Percentiles rank a stretch among this genome's conserved stretches.
Conservation (phyloP, 352 stramenopile species). For the Pythium angustatum region DNA sequence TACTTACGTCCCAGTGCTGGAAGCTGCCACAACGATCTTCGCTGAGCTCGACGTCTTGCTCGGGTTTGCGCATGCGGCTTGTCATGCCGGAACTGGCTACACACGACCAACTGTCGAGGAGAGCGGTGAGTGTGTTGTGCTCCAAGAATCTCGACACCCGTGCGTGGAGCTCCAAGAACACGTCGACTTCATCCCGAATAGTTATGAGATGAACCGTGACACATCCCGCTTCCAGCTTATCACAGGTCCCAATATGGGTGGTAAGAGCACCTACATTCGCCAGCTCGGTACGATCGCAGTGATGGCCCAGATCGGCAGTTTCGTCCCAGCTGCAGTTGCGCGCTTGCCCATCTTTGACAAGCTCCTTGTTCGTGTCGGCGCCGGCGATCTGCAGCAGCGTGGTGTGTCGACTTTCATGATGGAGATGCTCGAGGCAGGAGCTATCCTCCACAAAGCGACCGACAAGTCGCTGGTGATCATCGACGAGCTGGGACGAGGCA, state of each 20-base stretch:
- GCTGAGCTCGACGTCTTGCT: constrained; percentile 95
- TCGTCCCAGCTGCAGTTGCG: constrained; percentile 93
- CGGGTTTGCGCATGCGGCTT: constrained; percentile 93
- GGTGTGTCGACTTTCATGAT: constrained; percentile 99
- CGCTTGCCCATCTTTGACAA: constrained; percentile 95
- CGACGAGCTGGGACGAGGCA: constrained; percentile 98
- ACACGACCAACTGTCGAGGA: constrained; percentile 61
- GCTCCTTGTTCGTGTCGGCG: constrained; percentile 95
- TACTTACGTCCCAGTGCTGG: constrained; percentile 96
- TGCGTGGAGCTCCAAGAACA: constrained; percentile 98
- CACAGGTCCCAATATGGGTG: constrained; percentile 99
- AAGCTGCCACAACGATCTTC: constrained; percentile 86
- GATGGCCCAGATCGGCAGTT: constrained; percentile 97
- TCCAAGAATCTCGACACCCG: constrained; percentile 93
- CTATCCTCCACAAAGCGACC: constrained; percentile 95
- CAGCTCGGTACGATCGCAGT: constrained; percentile 94
- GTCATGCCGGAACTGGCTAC: constrained; percentile 87
- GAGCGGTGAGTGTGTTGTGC: constrained; percentile 59
- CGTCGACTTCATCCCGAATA: constrained; percentile 98
- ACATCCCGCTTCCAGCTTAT: constrained; percentile 93
- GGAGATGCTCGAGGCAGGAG: constrained; percentile 98
- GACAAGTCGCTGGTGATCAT: constrained; percentile 97
- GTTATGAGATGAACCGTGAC: constrained; percentile 90
- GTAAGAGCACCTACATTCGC: constrained; percentile 99
- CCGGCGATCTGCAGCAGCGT: constrained; percentile 95